Evolutionary conservation across 108 stramenopile genomes (phyloP), one percentile per base, ranked within the genome.

Genomic region (Cylindrotheca closterium): DNA sequence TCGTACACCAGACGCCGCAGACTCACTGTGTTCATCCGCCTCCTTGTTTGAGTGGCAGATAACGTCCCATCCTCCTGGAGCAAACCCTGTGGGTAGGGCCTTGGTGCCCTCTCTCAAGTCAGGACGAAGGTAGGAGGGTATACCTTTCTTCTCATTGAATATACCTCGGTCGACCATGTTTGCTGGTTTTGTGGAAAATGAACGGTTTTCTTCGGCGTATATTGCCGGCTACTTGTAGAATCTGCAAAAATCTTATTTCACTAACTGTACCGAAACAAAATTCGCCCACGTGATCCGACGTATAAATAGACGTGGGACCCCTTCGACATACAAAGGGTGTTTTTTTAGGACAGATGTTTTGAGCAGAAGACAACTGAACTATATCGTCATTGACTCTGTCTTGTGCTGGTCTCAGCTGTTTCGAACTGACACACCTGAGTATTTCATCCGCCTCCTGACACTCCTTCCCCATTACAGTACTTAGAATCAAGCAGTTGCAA

Each of bases 21-120:
- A 64, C 63, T 25, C 37, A 64, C 63, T 34, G 55, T 67, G 65
- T 37, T 67, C 65, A 31, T 67, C 46, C 5, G 46, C 52, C 18
- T 55, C 55, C 29, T 67, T 67, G 18, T 55, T 55, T 12, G 47
- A 18, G 15, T 67, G 65, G 29, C 65, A 67, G 47, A 67, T 67
- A 8, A 67, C 65, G 56, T 67, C 65, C 31, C 45, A 67, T 1
- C 29, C 27, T 0, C 65, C 65, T 21, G 65, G 65, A 10, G 10
- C 10, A 42, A 42, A 42, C 10, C 15, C 37, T 42, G 37, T 10
- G 7, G 37, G 37, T 42, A 42, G 37, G 15, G 15, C 10, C 37
- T 15, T 42, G 10, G 37, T 10, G 15, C 15, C 10, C 37, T 15
- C 37, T 42, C 15, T 15, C 15, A 15, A 7, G 37, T 15, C 7